phyloP scores from a whole-genome alignment of 805 yeast species.

The Lipomyces chichibuensis region DNA sequence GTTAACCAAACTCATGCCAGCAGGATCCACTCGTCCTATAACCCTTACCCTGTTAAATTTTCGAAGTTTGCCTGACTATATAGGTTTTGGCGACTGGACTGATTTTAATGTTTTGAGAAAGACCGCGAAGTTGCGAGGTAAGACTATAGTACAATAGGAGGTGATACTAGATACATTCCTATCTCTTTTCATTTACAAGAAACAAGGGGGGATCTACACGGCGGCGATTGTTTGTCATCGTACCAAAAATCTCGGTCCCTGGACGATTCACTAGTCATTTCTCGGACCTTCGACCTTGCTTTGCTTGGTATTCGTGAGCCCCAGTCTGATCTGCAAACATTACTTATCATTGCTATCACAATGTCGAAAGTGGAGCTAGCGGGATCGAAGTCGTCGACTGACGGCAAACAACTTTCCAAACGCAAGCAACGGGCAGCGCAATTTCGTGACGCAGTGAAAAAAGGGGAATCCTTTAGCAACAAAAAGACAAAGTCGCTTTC shows the following conservation, averaged over 20 bases:
- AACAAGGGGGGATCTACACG: too few relatives aligned
- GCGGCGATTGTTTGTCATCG: too few relatives aligned
- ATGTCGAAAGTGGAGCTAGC: not conserved
- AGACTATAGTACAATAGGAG: not conserved
- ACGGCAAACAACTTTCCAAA: conserved; percentile 39
- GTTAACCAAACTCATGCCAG: too few relatives aligned
- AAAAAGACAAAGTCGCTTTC: not conserved
- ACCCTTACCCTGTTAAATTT: too few relatives aligned
- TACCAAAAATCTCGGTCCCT: too few relatives aligned
- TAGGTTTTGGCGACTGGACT: too few relatives aligned
- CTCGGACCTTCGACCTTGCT: not conserved
- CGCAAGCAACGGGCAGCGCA: conserved; percentile 40
- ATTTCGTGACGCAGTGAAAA: conserved; percentile 25
- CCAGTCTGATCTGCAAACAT: too few relatives aligned
- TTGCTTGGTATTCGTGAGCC: not conserved
- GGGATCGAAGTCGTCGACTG: not conserved
- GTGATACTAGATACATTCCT: too few relatives aligned
- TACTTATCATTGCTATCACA: not conserved
- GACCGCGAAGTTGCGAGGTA: not conserved
- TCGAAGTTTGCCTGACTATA: too few relatives aligned
- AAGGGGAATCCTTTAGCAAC: conserved; percentile 10
- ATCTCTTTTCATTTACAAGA: too few relatives aligned
- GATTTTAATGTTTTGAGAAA: not conserved
- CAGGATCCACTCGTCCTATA: too few relatives aligned
- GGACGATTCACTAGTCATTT: too few relatives aligned